These are phyloP conservation scores for Myxozyma kluyveri DNA, from an alignment of 805 yeast genomes.

Conservation along the genomic window DNA sequence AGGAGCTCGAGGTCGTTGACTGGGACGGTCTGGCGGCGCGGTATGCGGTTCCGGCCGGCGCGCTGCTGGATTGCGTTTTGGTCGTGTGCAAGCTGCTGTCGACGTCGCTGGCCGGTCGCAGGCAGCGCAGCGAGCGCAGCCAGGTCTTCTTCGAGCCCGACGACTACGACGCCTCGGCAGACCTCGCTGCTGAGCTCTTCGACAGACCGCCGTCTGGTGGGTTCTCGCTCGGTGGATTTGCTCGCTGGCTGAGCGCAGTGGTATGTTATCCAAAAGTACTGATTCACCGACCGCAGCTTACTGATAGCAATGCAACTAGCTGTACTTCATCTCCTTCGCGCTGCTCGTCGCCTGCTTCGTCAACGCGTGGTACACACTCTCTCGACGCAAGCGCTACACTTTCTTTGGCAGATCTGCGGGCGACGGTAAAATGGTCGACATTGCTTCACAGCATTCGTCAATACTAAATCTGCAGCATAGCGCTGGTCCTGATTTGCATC, in stretches of 20 bases:
- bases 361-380: conserved; percentile 20
- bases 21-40: conserved; percentile 25
- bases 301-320: no score
- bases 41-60: conserved; percentile 19
- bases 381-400: conserved; percentile 18
- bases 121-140: background rate
- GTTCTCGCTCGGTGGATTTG: conserved; percentile 2
- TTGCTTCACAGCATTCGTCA: conserved; percentile 2
- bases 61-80: conserved; percentile 14
- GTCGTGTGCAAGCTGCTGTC: conserved; percentile 14
- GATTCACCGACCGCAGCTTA: no score
- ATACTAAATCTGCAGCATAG: conserved; percentile 2
- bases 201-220: background rate
- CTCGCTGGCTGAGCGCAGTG: conserved; percentile 9
- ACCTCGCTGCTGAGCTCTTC: background rate
- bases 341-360: conserved; percentile 12
- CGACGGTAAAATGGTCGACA: conserved; percentile 11
- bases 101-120: background rate
- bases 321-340: conserved; percentile 12
- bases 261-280: conserved; percentile 1
- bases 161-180: no score
- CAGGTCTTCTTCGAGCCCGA: background rate
- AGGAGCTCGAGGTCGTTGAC: conserved; percentile 18
- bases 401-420: conserved; percentile 18
- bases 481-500: no score